Conservation (phyloP, 148 eudicot genomes). For the Amaranthus hypochondriacus region DNA sequence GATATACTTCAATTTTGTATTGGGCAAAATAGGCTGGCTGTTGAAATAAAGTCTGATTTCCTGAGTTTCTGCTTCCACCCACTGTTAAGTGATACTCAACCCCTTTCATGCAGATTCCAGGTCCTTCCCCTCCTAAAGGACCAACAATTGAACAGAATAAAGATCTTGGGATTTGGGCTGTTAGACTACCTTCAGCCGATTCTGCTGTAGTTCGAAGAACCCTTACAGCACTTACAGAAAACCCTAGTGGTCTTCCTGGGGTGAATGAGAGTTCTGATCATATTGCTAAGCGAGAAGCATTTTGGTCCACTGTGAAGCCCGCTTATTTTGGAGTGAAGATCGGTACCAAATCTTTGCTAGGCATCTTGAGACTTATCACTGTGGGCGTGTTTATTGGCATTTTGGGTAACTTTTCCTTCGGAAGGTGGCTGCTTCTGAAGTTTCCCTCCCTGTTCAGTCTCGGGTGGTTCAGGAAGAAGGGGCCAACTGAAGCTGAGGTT, state of each 20-base stretch:
- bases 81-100: background rate
- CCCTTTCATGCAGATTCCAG: constrained; percentile 58
- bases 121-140: constrained; percentile 67
- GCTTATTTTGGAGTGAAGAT: constrained; percentile 86
- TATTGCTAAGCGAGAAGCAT: constrained; percentile 43
- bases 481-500: constrained; percentile 83
- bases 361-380: constrained; percentile 37
- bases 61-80: background rate
- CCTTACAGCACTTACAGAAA: constrained; percentile 49
- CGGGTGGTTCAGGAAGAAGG: constrained; percentile 66
- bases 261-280: constrained; percentile 56
- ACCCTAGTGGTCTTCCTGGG: constrained; percentile 68
- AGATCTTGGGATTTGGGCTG: constrained; percentile 71
- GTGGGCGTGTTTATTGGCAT: constrained; percentile 60
- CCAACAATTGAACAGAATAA: constrained; percentile 65
- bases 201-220: constrained; percentile 75
- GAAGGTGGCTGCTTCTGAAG: constrained; percentile 71
- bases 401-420: constrained; percentile 47
- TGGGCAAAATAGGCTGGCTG: background rate
- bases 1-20: too few relatives aligned
- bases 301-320: constrained; percentile 79
- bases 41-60: background rate
- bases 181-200: constrained; percentile 84
- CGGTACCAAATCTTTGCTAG: constrained; percentile 52
- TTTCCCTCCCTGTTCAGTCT: constrained; percentile 79